A percentile compares a stretch with the other conserved stretches of the same genome.
Evolutionary conservation across 192 early-diverging fungal genomes (phyloP).

Genomic region (Kickxella alabastrina): DNA sequence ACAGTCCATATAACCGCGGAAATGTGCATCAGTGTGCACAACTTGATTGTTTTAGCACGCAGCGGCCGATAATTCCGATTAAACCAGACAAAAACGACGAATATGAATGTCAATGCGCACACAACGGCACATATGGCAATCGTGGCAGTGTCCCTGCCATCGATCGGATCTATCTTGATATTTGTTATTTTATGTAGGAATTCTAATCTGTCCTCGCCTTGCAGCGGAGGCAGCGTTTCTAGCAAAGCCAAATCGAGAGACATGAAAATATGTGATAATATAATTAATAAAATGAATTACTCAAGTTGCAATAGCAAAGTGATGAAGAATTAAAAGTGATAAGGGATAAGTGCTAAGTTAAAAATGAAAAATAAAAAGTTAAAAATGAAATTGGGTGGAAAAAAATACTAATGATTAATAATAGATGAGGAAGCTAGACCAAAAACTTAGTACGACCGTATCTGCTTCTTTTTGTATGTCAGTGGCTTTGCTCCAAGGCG

Average conservation of each 20-base stretch:
- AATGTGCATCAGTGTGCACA: conserved; percentile 31
- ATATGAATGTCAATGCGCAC: conserved; percentile 9
- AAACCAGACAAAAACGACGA: conserved; percentile 17
- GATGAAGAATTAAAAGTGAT: not conserved
- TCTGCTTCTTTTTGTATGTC: not conserved
- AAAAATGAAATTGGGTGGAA: not conserved
- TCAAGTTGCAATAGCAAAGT: not conserved
- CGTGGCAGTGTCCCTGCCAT: conserved; percentile 11
- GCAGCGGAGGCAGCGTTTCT: conserved; percentile 18
- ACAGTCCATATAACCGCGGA: conserved; percentile 10
- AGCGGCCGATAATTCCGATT: conserved; percentile 27
- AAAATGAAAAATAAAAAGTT: not conserved
- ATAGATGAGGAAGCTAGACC: not conserved
- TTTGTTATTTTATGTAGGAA: conserved; percentile 11
- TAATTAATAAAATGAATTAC: not conserved
- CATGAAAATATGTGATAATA: not conserved
- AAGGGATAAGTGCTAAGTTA: not conserved
- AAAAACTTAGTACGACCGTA: not conserved
- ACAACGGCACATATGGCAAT: not conserved
- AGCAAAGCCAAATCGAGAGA: conserved; percentile 1
- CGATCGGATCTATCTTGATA: not conserved
- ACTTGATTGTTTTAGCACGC: conserved; percentile 20
- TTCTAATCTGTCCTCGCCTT: conserved; percentile 13
- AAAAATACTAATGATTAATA: not conserved
- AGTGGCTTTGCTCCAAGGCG: too few species aligned